These are phyloP conservation scores for Pseudogymnoascus verrucosus DNA, from an alignment of 2,329 filamentous ascomycete genomes.

Conservation along the genomic window DNA sequence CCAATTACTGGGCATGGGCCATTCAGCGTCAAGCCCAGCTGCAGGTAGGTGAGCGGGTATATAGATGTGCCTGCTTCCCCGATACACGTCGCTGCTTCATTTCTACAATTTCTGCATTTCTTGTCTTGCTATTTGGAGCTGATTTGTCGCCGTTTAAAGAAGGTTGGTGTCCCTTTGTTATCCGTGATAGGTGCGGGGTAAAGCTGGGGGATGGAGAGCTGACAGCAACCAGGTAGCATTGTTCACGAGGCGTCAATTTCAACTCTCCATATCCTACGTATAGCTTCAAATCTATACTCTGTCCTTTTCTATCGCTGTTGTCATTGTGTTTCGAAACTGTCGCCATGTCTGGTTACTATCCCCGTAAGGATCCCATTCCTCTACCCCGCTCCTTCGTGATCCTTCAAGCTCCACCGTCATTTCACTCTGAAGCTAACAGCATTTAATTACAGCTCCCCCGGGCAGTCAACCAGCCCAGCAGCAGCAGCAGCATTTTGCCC, in stretches of 20 bases:
- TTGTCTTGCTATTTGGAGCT: not conserved
- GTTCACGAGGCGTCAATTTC: not conserved
- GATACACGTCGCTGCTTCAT: slow-evolving; percentile 2
- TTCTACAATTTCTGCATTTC: not conserved
- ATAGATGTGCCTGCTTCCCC: not conserved
- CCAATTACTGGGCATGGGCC: not conserved
- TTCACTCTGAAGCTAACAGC: not conserved
- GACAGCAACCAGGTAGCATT: slow-evolving; percentile 4
- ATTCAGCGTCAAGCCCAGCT: not conserved
- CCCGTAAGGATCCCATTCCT: slow-evolving; percentile 23
- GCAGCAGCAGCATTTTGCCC: slow-evolving; percentile 20
- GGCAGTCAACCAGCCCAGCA: slow-evolving; percentile 19
- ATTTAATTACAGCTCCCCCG: slow-evolving; percentile 22
- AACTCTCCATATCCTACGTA: not conserved
- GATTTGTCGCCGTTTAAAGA: not conserved
- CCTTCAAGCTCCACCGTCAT: slow-evolving; percentile 5
- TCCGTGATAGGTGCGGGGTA: not conserved
- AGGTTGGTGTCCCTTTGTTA: slow-evolving; percentile 1
- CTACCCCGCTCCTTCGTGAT: slow-evolving; percentile 8
- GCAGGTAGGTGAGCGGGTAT: slow-evolving; percentile 6
- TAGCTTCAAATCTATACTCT: slow-evolving; percentile 7
- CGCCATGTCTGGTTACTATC: slow-evolving; percentile 27
- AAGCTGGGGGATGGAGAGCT: not conserved
- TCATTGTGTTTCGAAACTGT: slow-evolving; percentile 21
- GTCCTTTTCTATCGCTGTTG: not conserved